These are phyloP conservation scores for Aspergillus piperis DNA, from an alignment of 2,329 filamentous ascomycete genomes.

Conservation along the genomic window DNA sequence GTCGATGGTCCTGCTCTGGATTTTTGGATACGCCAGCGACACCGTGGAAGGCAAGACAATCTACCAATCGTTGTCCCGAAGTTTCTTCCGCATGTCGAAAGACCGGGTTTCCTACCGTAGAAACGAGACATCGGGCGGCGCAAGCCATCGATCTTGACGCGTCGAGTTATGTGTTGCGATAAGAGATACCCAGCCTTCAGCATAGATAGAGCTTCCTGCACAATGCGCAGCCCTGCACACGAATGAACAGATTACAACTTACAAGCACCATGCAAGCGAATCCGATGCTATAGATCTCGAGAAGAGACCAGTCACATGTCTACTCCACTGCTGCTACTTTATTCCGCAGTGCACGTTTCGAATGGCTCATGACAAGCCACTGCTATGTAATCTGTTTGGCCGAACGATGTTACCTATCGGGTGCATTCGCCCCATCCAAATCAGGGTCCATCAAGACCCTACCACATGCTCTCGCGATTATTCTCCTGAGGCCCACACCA, in stretches of 20 bases:
- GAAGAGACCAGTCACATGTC: not conserved
- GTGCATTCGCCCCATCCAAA: slow-evolving; percentile 4
- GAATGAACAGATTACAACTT: too few species aligned
- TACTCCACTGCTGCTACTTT: not conserved
- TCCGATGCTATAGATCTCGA: not conserved
- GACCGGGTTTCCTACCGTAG: slow-evolving; percentile 26
- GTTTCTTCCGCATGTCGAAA: slow-evolving; percentile 38
- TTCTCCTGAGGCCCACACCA: not conserved
- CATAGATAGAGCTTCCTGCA: not conserved
- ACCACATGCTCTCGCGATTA: not conserved
- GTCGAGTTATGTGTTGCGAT: not conserved
- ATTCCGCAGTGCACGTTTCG: not conserved
- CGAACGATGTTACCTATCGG: not conserved
- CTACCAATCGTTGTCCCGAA: slow-evolving; percentile 46
- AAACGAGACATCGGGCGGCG: slow-evolving; percentile 9
- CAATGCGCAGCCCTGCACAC: not conserved
- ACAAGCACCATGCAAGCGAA: not conserved
- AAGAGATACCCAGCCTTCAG: not conserved
- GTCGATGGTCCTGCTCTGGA: slow-evolving; percentile 59
- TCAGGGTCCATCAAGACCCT: slow-evolving; percentile 5
- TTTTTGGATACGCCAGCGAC: slow-evolving; percentile 60
- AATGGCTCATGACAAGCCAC: not conserved
- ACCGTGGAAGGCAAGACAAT: slow-evolving; percentile 59
- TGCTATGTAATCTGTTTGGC: not conserved
- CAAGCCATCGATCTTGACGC: not conserved